Evolutionary conservation across 2,329 filamentous ascomycete genomes (phyloP), one percentile per base, ranked within the genome.

Genomic region (Aspergillus sp.): DNA sequence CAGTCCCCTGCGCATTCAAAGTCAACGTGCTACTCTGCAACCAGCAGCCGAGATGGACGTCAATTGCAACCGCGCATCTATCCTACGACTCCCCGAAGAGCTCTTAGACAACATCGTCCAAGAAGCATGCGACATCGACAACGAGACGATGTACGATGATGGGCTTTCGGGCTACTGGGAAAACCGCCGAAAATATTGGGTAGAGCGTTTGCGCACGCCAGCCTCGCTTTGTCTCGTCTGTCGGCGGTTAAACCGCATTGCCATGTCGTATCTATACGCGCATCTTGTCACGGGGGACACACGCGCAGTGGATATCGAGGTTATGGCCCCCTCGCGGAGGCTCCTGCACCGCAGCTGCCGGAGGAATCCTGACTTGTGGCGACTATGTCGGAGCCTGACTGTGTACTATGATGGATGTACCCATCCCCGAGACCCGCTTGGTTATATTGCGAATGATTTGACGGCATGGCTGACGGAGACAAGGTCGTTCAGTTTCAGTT

Each of bases 271-370:
- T 40, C 6, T 50, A 17, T 59, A 49, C 46, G 45, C 23, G 12
- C 39, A 56, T 15, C 14, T 55, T 17, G 6, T 11, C 25, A 31
- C 52, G 6, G 21, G 21, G 21, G 21, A 21, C 3, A 21, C 21
- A 21, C 21, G 21, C 21, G 21, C 21, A 21, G 3, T 21, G 21
- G 21, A 21, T 31, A 31, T 31, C 27, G 27, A 31, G 8, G 9
- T 0, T 31, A 3, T 11, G 9, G 27, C 0, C 27, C 27, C 27
- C 1, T 11, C 27, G 27, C 3, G 0, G 9, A 35, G 27, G 3
- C n/a, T 27, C 8, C 8, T 55, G 33, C 45, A 55, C 25, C 44
- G 52, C 23, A 55, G 52, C 44, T 49, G 35, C 37, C 15, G 17
- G 6, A 9, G 11, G 12, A 55, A 43, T 25, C 35, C 35, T 3